Base-by-base conservation (phyloP, 768 basidiomycete genomes). In the Psilocybe subaeruginosa region DNA sequence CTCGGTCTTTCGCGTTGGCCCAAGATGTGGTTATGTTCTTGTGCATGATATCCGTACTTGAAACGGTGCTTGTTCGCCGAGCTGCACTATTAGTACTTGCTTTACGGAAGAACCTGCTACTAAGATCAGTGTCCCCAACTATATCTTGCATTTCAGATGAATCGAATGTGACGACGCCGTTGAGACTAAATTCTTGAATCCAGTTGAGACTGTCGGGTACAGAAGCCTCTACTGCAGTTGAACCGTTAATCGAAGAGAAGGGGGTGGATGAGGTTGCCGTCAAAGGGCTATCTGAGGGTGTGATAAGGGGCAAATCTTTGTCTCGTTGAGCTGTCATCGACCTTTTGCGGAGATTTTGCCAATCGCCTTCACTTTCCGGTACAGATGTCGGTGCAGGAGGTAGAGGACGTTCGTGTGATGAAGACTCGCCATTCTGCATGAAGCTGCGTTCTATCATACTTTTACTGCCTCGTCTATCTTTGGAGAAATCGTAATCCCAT, bases 391-490 rank as follows among this genome's bases (percentile, higher is more conserved):
- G 75, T 9, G 74, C 72, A 23, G 67, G 56, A 31, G 69, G 63
- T 7, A 68, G 49, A 29, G 70, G 68, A 45, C 63, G 59, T 46
- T 69, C 59, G 47, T 53, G 49, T 35, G 60, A 55, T 31, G 66
- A 47, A 37, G 53, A 41, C 7, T 64, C 59, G 4, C 58, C 43
- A 56, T 57, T 30, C 8, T 52, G 57, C 33, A 66, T 68, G 19
- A 67, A 62, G 31, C 62, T 62, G 7, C 70, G 67, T 47, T 86
- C 83, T 58, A 88, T 85, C 65, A 86, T 72, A 66, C 86, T 88
- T 64, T 82, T 80, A 67, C 87, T 89, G 19, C 82, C 81, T 17
- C 87, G 78, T 56, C 87, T 82, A n/a, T 86, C 69, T 9, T 86
- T 88, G 43, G 79, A 77, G 37, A 84, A 69, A 67, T 84, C 87